Percentiles rank a stretch among this genome's conserved stretches.
phyloP scores from a whole-genome alignment of 495 filamentous ascomycete species.

The Collariella sp. region DNA sequence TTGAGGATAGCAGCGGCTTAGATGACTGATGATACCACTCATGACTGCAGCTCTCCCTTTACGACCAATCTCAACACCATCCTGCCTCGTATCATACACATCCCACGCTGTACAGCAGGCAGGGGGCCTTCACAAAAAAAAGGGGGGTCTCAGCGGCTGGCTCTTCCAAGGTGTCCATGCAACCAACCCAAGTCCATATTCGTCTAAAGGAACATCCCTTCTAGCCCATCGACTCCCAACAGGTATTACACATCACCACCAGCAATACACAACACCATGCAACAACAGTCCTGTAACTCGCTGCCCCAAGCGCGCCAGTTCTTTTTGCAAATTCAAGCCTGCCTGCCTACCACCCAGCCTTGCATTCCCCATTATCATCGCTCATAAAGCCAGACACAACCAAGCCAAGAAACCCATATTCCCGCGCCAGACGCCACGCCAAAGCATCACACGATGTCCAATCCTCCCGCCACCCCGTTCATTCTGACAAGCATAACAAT shows the following conservation, averaged over 20 bases:
- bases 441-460: not conserved
- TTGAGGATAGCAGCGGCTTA: no score
- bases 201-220: no score
- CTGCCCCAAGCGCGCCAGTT: not conserved
- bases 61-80: no score
- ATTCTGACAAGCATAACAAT: not conserved
- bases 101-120: not conserved
- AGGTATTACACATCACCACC: not conserved
- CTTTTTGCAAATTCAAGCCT: not conserved
- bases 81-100: not conserved
- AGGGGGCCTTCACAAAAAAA: not conserved
- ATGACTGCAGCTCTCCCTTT: not conserved
- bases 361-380: slow-evolving; percentile 1
- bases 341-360: not conserved
- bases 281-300: not conserved
- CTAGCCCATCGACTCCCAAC: no score
- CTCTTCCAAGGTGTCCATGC: not conserved
- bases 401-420: not conserved
- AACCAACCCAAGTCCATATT: no score
- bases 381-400: not conserved
- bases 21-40: no score
- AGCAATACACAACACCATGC: not conserved
- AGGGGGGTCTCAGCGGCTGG: not conserved
- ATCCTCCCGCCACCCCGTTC: not conserved
- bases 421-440: not conserved